Conservation (phyloP, 2,329 filamentous ascomycete species). For the Sporothrix phasma region DNA sequence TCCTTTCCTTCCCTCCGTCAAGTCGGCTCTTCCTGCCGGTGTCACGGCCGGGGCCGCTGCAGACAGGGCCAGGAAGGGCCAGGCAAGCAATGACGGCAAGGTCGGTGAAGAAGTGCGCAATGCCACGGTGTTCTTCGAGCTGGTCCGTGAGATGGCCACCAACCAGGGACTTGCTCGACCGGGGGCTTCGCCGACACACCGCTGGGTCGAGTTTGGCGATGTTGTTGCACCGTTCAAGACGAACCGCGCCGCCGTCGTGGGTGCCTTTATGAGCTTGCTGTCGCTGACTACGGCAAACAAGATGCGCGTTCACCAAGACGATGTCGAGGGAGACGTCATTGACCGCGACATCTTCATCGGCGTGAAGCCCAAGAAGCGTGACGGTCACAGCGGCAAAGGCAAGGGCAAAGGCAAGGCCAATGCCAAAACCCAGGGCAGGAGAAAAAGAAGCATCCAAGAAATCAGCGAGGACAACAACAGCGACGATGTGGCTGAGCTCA, state of each 20-base stretch:
- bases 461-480: conserved; percentile 11
- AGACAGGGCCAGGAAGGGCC: not conserved
- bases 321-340: not conserved
- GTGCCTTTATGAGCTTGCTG: conserved; percentile 20
- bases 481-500: conserved; percentile 7
- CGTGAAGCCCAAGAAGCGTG: not conserved
- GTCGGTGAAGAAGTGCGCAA: conserved; percentile 15
- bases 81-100: not conserved
- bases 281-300: conserved; percentile 14
- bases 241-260: conserved; percentile 15
- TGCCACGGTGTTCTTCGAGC: not conserved
- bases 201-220: conserved; percentile 18
- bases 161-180: not conserved
- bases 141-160: conserved; percentile 9
- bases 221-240: conserved; percentile 9
- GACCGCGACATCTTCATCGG: conserved; percentile 17
- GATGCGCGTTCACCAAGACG: conserved; percentile 14
- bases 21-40: not conserved
- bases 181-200: not conserved
- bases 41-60: not conserved
- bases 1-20: not conserved
- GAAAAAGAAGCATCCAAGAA: conserved; percentile 13
- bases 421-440: not conserved
- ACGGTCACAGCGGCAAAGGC: not conserved
- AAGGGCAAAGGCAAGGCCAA: not conserved